Percentiles rank a stretch among this genome's conserved stretches.
phyloP scores from a whole-genome alignment of 345 rosid genomes.

The Erucastrum elatum region DNA sequence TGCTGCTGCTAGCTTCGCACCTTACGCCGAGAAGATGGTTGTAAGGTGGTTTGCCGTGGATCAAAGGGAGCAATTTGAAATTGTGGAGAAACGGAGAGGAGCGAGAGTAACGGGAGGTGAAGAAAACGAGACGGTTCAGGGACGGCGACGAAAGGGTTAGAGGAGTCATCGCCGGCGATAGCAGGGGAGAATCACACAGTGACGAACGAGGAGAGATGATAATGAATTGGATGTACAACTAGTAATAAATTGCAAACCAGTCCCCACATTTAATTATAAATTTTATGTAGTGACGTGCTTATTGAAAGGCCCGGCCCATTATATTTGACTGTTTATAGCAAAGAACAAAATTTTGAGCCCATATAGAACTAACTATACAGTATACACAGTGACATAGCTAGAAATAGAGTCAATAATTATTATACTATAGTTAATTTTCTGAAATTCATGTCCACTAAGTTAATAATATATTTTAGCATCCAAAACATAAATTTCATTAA shows the following conservation, averaged over 20 bases:
- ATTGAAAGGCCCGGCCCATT: no score
- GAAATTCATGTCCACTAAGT: not conserved
- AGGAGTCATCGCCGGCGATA: conserved; percentile 52
- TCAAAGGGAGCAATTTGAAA: conserved; percentile 29
- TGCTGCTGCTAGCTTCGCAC: conserved; percentile 43
- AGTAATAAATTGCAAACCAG: not conserved
- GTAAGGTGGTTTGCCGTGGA: conserved; percentile 27
- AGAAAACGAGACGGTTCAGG: conserved; percentile 38
- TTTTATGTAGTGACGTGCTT: not conserved
- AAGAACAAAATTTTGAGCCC: not conserved
- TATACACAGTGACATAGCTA: no score
- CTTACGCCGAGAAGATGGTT: conserved; percentile 36
- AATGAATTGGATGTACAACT: not conserved
- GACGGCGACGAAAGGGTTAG: conserved; percentile 47
- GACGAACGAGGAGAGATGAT: not conserved
- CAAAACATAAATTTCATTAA: no score
- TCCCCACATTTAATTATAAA: not conserved
- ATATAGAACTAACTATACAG: not conserved
- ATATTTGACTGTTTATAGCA: not conserved
- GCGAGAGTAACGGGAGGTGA: conserved; percentile 42
- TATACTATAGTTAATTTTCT: no score
- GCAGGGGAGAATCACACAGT: conserved; percentile 29
- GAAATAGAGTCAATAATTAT: no score
- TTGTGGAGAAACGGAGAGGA: conserved; percentile 46
- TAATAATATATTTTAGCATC: no score